Evolutionary conservation across 805 yeast genomes (phyloP).

Genomic region (Ogataea sp.): DNA sequence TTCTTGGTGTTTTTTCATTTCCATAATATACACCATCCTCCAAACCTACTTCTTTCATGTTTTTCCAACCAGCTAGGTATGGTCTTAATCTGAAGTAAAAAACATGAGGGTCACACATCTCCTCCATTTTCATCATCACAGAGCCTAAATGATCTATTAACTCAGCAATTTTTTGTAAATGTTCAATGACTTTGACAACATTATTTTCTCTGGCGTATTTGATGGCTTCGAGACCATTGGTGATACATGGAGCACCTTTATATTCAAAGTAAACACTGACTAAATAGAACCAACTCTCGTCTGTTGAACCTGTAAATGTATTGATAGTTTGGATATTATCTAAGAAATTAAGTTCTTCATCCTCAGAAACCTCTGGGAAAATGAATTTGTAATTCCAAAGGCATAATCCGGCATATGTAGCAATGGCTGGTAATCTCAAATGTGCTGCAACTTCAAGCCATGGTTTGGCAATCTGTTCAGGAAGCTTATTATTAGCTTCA

Average conservation of each 20-base stretch:
- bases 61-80: slow-evolving; percentile 88
- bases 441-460: slow-evolving; percentile 47
- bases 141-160: slow-evolving; percentile 66
- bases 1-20: slow-evolving; percentile 43
- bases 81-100: slow-evolving; percentile 86
- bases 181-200: slow-evolving; percentile 28
- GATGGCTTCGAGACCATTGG: slow-evolving; percentile 61
- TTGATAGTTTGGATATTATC: slow-evolving; percentile 69
- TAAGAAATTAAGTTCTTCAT: slow-evolving; percentile 27
- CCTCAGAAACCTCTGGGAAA: slow-evolving; percentile 27
- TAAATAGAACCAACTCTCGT: slow-evolving; percentile 90
- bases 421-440: slow-evolving; percentile 75
- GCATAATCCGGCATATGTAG: slow-evolving; percentile 80
- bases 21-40: slow-evolving; percentile 74
- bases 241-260: slow-evolving; percentile 66
- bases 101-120: slow-evolving; percentile 90
- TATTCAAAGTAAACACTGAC: slow-evolving; percentile 83
- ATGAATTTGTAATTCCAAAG: slow-evolving; percentile 80
- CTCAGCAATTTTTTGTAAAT: slow-evolving; percentile 63
- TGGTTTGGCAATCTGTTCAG: slow-evolving; percentile 64
- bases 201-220: slow-evolving; percentile 43
- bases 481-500: slow-evolving; percentile 53
- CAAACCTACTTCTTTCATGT: slow-evolving; percentile 82
- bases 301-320: slow-evolving; percentile 85
- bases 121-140: slow-evolving; percentile 75